Base-by-base conservation (phyloP, 2,329 filamentous ascomycete species). In the Raffaelea ambrosiae region DNA sequence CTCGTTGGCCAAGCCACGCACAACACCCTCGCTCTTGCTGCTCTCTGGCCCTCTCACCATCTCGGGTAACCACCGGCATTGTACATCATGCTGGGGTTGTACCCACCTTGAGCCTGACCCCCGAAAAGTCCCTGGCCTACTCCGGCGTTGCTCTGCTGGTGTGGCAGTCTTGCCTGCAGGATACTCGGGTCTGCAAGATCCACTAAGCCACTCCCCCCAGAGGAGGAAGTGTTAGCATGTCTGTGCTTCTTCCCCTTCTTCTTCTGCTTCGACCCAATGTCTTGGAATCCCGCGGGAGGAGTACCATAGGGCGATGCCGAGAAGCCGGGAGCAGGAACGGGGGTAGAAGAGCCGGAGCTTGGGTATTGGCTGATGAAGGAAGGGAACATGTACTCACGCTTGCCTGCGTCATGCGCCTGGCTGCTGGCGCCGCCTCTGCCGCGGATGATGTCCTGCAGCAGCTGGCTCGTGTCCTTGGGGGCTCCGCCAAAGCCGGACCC, bases 161-260 rank as follows among this genome's bases (percentile, higher is more conserved):
- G 81, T 72, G 94, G 90, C 79, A 95, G 86, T 79, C 90, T 88
- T 70, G 88, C 88, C 77, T 95, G 90, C 79, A 97, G 83, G 80
- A 96, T 96, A 80, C 88, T 95, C 79, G 91, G 91, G 88, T 97
- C 90, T 79, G 87, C 88, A 90, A 95, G 88, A 94, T 97, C 90
- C 77, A 94, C 90, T 91, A 96, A 83, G 77, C 88, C 90, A 87
- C 88, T 88, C 82, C 89, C 90, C 77, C 86, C 86, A 83, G 89
- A 95, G 83, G 91, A 97, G 87, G 90, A 95, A 91, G 91, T 96
- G 88, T 96, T 95, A 93, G 89, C 91, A 84, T 96, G 90, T 84
- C 90, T 94, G 80, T 96, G 91, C 88, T 96, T 96, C 83, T 95
- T 96, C 77, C 89, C 89, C 88, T 95, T 95, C 83, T 95, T 96